These are phyloP conservation scores for Chlamydomonas schloesseri DNA, from an alignment of 139 green algal genomes.

Conservation along the genomic window DNA sequence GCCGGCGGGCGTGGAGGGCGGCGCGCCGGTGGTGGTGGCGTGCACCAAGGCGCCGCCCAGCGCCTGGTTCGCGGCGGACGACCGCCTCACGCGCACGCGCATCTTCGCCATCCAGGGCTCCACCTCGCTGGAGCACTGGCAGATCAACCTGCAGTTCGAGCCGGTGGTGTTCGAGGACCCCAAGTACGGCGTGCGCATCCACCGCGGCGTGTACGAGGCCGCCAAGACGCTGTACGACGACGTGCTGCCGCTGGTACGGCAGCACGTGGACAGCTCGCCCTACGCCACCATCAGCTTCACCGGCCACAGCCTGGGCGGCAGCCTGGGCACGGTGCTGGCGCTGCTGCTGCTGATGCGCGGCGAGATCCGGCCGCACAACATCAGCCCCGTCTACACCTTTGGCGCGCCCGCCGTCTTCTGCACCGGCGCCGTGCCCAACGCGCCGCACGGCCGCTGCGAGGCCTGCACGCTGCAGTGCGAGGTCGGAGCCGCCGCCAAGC, in stretches of 20 bases:
- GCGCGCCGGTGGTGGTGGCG: conserved; percentile 12
- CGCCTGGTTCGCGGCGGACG: conserved; percentile 87
- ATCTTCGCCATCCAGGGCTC: conserved; percentile 91
- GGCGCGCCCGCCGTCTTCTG: conserved; percentile 93
- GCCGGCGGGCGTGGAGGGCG: background rate
- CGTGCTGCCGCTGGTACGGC: conserved; percentile 83
- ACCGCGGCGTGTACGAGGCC: conserved; percentile 93
- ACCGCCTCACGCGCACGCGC: conserved; percentile 62
- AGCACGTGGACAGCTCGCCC: conserved; percentile 77
- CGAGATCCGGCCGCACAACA: conserved; percentile 63
- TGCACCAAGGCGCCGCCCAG: conserved; percentile 30
- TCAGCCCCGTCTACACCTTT: conserved; percentile 92
- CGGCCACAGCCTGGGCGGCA: conserved; percentile 94
- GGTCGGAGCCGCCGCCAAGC: background rate
- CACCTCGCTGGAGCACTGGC: conserved; percentile 75
- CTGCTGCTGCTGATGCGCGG: conserved; percentile 90
- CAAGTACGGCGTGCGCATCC: conserved; percentile 67
- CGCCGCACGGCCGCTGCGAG: conserved; percentile 7
- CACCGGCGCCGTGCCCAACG: conserved; percentile 59
- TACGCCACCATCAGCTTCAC: conserved; percentile 51
- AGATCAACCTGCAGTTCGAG: conserved; percentile 96
- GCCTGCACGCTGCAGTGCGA: conserved; percentile 27
- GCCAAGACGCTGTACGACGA: conserved; percentile 87
- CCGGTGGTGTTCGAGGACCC: conserved; percentile 94
- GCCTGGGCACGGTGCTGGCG: conserved; percentile 86